These are phyloP conservation scores for Rutstroemia sydowiana DNA, from an alignment of 2,329 filamentous ascomycete species.

Conservation along the genomic window DNA sequence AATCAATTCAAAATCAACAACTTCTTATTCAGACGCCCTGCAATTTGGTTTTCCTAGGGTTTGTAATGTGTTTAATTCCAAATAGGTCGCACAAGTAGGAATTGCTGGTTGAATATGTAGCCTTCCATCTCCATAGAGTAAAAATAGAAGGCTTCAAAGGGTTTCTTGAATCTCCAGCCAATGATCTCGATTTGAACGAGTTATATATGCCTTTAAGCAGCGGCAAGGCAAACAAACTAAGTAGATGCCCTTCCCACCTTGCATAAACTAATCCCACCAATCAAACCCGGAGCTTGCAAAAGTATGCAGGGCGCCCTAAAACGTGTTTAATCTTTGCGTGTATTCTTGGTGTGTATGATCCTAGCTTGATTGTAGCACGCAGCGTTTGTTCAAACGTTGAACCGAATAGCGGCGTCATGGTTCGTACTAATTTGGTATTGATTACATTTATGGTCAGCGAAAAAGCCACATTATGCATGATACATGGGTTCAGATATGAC, in stretches of 20 bases:
- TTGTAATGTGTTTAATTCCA: too few species aligned
- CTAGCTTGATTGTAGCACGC: not conserved
- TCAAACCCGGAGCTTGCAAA: not conserved
- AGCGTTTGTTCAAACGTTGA: not conserved
- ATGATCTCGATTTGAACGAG: not conserved
- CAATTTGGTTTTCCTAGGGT: too few species aligned
- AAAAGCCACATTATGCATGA: too few species aligned
- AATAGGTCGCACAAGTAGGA: too few species aligned
- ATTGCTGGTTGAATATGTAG: too few species aligned
- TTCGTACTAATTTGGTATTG: not conserved
- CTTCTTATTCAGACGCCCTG: too few species aligned
- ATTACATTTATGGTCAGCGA: not conserved
- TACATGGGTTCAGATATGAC: not conserved
- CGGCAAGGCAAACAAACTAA: constrained; percentile 1
- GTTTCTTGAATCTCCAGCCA: not conserved
- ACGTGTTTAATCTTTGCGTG: too few species aligned
- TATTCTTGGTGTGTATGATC: not conserved
- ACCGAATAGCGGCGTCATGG: not conserved
- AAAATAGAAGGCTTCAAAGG: not conserved
- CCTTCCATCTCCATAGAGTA: too few species aligned
- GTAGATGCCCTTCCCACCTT: not conserved
- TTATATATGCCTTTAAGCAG: not conserved
- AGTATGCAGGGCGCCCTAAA: not conserved
- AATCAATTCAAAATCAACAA: too few species aligned
- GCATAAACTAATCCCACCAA: not conserved